Base-by-base conservation (phyloP, 495 filamentous ascomycete genomes). In the Extremus antarcticus region DNA sequence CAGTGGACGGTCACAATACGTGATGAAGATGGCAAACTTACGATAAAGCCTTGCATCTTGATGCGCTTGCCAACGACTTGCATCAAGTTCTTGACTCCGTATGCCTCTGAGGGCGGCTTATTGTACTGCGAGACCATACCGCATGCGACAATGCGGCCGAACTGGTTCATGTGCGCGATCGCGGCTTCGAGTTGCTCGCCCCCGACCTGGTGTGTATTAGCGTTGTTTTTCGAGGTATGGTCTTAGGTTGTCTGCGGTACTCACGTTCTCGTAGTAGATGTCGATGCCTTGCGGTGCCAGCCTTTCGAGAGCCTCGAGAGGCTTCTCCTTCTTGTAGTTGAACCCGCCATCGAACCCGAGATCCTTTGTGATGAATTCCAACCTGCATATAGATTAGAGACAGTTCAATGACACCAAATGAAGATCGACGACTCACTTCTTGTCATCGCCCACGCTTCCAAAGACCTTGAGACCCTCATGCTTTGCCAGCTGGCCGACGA, bases 231-330 rank as follows among this genome's bases (percentile, higher is more conserved):
- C n/a, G n/a, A n/a, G n/a, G n/a, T n/a, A n/a, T n/a, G n/a, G n/a
- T n/a, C n/a, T n/a, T n/a, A n/a, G 29, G 29, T 35, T 35, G 29
- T 13, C 29, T 35, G 4, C 29, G 29, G 7, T 35, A 22, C 46
- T 23, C 24, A 95, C 90, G 58, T 95, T 95, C 68, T 97, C 90
- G 62, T 84, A 97, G 73, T 95, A 95, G 66, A 97, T 94, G 65
- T 95, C 88, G 47, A 96, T 77, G 11, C 90, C 91, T 25, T 91
- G 64, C 0, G 89, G 90, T 4, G 85, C 86, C 43, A 94, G 71
- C 58, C 87, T 76, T 58, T 73, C 69, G 48, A 95, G 72, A 1
- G 89, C 91, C 46, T 86, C 83, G 0, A 63, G 62, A 17, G 84
- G 74, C 61, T 80, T 79, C 71, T 85, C 83, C 21, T 74, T 86